Evolutionary conservation across 2,329 filamentous ascomycete genomes (phyloP).

Genomic region (Microthyrium microscopicum): DNA sequence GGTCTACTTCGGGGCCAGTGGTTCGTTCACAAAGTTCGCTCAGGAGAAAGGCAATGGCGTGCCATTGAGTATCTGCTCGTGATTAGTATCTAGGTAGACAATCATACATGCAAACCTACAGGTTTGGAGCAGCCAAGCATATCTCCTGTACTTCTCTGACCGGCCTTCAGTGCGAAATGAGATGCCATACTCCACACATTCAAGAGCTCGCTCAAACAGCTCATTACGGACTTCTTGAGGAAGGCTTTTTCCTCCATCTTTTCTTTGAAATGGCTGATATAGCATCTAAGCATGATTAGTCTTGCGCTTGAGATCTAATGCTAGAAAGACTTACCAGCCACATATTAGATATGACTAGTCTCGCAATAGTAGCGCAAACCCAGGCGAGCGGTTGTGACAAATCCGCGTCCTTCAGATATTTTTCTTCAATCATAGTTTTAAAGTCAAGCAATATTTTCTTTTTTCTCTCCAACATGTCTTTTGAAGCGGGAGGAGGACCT

Average conservation of each 20-base stretch:
- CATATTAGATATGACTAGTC: slow-evolving; percentile 49
- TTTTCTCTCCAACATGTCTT: slow-evolving; percentile 28
- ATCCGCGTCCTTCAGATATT: slow-evolving; percentile 34
- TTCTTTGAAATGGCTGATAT: slow-evolving; percentile 55
- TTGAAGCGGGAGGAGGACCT: slow-evolving; percentile 26
- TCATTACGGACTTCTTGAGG: slow-evolving; percentile 48
- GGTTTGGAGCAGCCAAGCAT: background rate
- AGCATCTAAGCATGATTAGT: slow-evolving; percentile 58
- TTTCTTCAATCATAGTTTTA: slow-evolving; percentile 29
- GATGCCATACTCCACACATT: slow-evolving; percentile 56
- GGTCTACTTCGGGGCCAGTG: slow-evolving; percentile 38
- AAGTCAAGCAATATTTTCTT: slow-evolving; percentile 33
- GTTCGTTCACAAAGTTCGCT: slow-evolving; percentile 42
- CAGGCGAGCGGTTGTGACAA: slow-evolving; percentile 45
- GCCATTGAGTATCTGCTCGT: slow-evolving; percentile 48
- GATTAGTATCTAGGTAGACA: slow-evolving; percentile 45
- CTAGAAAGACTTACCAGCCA: slow-evolving; percentile 25
- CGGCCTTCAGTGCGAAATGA: slow-evolving; percentile 46
- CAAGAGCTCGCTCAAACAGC: slow-evolving; percentile 54
- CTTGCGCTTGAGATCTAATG: slow-evolving; percentile 47
- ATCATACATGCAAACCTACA: background rate
- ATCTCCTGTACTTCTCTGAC: slow-evolving; percentile 39
- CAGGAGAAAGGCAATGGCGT: slow-evolving; percentile 44
- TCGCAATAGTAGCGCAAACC: slow-evolving; percentile 52
- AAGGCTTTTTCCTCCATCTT: slow-evolving; percentile 37